Evolutionary conservation across 192 early-diverging fungal species (phyloP), one percentile per base, ranked within the genome.

Genomic region (Geosiphon pyriformis): DNA sequence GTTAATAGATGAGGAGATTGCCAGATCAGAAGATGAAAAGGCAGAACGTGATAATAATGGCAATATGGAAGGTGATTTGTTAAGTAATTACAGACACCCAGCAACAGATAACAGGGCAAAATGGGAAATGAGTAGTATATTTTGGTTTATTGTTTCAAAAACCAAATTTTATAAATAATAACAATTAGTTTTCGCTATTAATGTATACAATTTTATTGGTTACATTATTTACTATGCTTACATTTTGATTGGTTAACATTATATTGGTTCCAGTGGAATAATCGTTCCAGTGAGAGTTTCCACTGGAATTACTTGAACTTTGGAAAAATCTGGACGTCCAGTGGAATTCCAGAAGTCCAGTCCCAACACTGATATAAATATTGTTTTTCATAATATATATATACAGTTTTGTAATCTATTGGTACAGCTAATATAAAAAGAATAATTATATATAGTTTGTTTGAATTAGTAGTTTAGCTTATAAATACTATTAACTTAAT

Each of bases 161-260:
- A 42, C 15, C 37, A 42, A 42, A 42, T 42, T 42, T 42, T 42
- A 42, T 42, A 15, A 42, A 42, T 42, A 42, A 15, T 42, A 15
- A 42, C 15, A 42, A 42, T 42, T 42, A 42, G 15, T 42, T 42
- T 42, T 42, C 6, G 37, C 37, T 42, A 42, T 42, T 42, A 42
- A 42, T 42, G 37, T 42, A 42, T 42, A 42, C 15, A 42, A 10
- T 42, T 42, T 42, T 42, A 42, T 42, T 42, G 37, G 37, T 42
- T 42, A 42, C 15, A 42, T 42, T 42, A 42, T 42, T 42, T 42
- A 42, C 37, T 42, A 42, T 42, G 37, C 37, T 15, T 42, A 42
- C 37, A 42, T 42, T 54, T 54, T 54, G 18, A 54, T 54, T 54
- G 52, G 52, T 54, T 54, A 54, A 54, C 25, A 54, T 54, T 42